These are phyloP conservation scores for Elsinoe batatas DNA, from an alignment of 2,329 filamentous ascomycete species.

Conservation along the genomic window DNA sequence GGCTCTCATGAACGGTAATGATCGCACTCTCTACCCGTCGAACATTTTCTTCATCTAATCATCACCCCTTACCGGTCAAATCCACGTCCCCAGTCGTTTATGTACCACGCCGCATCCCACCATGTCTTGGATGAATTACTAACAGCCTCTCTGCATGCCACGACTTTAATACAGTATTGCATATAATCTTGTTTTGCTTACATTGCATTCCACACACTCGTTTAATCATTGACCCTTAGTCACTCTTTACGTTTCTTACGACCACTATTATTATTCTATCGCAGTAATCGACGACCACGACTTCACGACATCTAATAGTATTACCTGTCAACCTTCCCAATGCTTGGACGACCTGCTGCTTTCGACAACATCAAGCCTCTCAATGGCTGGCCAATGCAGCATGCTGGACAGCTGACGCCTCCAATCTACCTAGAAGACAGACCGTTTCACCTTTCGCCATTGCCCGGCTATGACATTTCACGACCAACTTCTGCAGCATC, in stretches of 20 bases:
- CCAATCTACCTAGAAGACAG: conserved; percentile 38
- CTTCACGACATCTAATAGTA: conserved; percentile 13
- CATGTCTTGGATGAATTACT: not conserved
- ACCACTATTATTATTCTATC: not conserved
- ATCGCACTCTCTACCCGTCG: conserved; percentile 6
- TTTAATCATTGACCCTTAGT: conserved; percentile 13
- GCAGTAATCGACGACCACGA: not conserved
- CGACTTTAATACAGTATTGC: conserved; percentile 2
- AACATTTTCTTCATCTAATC: conserved; percentile 11
- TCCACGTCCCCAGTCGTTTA: conserved; percentile 11
- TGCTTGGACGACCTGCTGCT: conserved; percentile 38
- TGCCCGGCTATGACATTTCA: conserved; percentile 41
- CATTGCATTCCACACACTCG: conserved; percentile 13
- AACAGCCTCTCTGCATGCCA: conserved; percentile 12
- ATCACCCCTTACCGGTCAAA: conserved; percentile 12
- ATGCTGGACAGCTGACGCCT: conserved; percentile 39
- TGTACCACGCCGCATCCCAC: conserved; percentile 9
- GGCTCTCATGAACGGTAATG: not conserved
- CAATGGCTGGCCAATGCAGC: conserved; percentile 39
- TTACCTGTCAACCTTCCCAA: conserved; percentile 12
- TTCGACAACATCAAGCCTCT: conserved; percentile 41
- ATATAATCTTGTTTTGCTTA: conserved; percentile 10
- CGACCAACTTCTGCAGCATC: conserved; percentile 45
- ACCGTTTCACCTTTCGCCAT: conserved; percentile 39
- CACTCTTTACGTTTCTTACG: conserved; percentile 12